Evolutionary conservation across 805 yeast species (phyloP).

Genomic region (Monosporozyma aerobia): DNA sequence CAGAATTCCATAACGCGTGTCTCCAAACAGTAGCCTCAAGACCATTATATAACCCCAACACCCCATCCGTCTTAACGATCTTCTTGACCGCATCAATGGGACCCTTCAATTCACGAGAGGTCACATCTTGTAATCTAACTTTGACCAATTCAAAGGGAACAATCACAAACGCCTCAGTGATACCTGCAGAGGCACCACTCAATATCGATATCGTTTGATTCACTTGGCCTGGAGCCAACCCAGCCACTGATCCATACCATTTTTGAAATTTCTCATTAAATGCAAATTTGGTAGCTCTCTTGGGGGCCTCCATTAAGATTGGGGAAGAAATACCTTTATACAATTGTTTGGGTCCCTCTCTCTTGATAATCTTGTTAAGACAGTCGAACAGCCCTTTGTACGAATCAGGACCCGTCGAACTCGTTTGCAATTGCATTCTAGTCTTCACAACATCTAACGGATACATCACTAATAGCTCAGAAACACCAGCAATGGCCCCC

Average conservation of each 20-base stretch:
- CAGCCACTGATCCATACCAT: slow-evolving; percentile 64
- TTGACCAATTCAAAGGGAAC: slow-evolving; percentile 96
- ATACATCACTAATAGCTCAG: slow-evolving; percentile 91
- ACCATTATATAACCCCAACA: slow-evolving; percentile 82
- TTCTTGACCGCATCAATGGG: slow-evolving; percentile 73
- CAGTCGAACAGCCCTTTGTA: slow-evolving; percentile 83
- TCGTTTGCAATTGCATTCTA: slow-evolving; percentile 71
- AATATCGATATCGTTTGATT: slow-evolving; percentile 78
- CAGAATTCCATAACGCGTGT: slow-evolving; percentile 95
- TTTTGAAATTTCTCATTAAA: slow-evolving; percentile 96
- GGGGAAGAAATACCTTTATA: slow-evolving; percentile 96
- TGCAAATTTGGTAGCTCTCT: slow-evolving; percentile 97
- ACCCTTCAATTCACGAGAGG: slow-evolving; percentile 57
- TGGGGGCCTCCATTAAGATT: slow-evolving; percentile 97
- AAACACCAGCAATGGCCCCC: slow-evolving; percentile 96
- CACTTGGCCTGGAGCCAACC: slow-evolving; percentile 43
- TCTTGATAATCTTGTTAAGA: slow-evolving; percentile 67
- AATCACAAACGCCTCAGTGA: slow-evolving; percentile 90
- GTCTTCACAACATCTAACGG: slow-evolving; percentile 97
- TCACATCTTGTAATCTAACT: slow-evolving; percentile 86
- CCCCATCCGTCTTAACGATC: slow-evolving; percentile 68
- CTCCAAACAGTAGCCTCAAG: slow-evolving; percentile 96
- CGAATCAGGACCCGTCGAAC: slow-evolving; percentile 14
- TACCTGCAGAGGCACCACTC: slow-evolving; percentile 98
- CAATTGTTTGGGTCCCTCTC: slow-evolving; percentile 75